These are phyloP conservation scores for Saccharomycopsis sp. DNA, from an alignment of 805 yeast genomes.

Conservation along the genomic window DNA sequence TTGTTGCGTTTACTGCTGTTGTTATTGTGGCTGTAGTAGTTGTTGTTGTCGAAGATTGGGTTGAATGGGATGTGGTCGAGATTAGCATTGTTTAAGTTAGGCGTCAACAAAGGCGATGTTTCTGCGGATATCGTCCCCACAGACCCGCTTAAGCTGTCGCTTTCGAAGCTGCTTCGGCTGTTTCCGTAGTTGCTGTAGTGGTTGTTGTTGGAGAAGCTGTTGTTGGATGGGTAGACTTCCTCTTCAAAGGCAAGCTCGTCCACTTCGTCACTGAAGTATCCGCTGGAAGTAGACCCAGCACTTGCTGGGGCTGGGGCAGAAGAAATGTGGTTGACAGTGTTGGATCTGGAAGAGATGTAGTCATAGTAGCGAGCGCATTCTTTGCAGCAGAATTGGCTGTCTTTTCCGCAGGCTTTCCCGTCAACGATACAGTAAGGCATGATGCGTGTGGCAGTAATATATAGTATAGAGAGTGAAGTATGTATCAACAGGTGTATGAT, in stretches of 20 bases:
- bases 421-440: slow-evolving; percentile 20
- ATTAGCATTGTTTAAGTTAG: slow-evolving; percentile 3
- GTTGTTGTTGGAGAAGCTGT: background rate
- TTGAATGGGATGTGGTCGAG: slow-evolving; percentile 11
- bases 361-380: slow-evolving; percentile 18
- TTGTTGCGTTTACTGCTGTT: slow-evolving; percentile 2
- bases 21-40: slow-evolving; percentile 1
- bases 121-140: slow-evolving; percentile 10
- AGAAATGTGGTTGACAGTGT: background rate
- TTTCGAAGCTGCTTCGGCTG: background rate
- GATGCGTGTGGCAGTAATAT: background rate
- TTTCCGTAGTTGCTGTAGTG: background rate
- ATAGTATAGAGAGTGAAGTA: too few relatives aligned
- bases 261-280: slow-evolving; percentile 8
- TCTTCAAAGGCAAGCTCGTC: slow-evolving; percentile 20
- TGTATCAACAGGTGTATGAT: too few relatives aligned
- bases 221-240: slow-evolving; percentile 8
- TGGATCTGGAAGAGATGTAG: slow-evolving; percentile 9
- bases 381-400: slow-evolving; percentile 18
- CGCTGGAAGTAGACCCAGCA: background rate
- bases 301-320: background rate
- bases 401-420: slow-evolving; percentile 16
- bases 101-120: slow-evolving; percentile 16
- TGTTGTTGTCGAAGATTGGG: slow-evolving; percentile 8
- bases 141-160: slow-evolving; percentile 2